Percentiles rank a stretch among this genome's conserved stretches.
Evolutionary conservation across 108 stramenopile genomes (phyloP).

Genomic region (Nitzschia sp.): DNA sequence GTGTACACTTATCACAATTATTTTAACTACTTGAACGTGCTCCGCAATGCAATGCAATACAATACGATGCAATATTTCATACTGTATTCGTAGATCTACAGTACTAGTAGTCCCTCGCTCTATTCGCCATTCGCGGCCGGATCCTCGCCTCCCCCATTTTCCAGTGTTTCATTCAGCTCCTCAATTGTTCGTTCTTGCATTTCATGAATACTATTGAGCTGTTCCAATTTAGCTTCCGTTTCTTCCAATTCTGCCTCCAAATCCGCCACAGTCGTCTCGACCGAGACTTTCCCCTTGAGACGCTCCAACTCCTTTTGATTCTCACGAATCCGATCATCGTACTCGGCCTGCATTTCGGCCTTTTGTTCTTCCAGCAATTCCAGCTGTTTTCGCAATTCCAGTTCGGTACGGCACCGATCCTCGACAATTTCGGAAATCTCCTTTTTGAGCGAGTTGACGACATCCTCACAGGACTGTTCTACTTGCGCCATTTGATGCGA

Average conservation of each 20-base stretch:
- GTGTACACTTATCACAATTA: too few species aligned
- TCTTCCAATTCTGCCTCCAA: constrained; percentile 43
- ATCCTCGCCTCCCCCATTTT: constrained; percentile 29
- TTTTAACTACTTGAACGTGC: too few species aligned
- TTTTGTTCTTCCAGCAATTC: constrained; percentile 56
- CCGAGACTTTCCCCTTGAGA: constrained; percentile 37
- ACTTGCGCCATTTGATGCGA: constrained; percentile 56
- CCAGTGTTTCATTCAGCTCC: constrained; percentile 34
- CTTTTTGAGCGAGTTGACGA: constrained; percentile 43
- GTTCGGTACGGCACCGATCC: constrained; percentile 62
- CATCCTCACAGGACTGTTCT: constrained; percentile 49
- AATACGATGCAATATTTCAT: not conserved
- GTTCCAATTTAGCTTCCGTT: constrained; percentile 42
- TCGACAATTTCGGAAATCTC: constrained; percentile 59
- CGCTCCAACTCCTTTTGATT: constrained; percentile 53
- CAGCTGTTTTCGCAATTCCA: constrained; percentile 59
- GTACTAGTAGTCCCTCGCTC: not conserved
- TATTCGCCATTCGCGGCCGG: constrained; percentile 8
- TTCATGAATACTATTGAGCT: constrained; percentile 50
- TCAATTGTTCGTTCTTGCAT: constrained; percentile 50
- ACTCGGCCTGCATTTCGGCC: constrained; percentile 51
- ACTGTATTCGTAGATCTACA: not conserved
- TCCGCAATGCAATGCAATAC: not conserved
- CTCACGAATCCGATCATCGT: constrained; percentile 51
- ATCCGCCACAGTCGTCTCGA: constrained; percentile 40